Percentiles rank a stretch among this genome's conserved stretches.
Evolutionary conservation across 2,329 filamentous ascomycete genomes (phyloP).

Genomic region (Davidsoniella neocaledoniae): DNA sequence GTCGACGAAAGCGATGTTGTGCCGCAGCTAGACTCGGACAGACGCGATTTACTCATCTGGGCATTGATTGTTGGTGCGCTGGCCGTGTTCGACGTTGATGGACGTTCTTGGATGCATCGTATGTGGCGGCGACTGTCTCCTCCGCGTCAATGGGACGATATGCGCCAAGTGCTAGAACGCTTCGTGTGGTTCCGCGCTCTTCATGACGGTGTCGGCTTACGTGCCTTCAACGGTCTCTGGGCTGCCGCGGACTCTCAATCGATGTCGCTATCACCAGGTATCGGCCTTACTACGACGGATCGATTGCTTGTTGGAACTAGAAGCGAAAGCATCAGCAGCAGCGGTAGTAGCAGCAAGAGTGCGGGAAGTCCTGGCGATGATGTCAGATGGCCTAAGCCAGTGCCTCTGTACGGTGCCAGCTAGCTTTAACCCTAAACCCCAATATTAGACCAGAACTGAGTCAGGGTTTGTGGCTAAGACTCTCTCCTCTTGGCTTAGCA

Average conservation of each 20-base stretch:
- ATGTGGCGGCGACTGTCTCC: conserved; percentile 9
- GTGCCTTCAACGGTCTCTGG: conserved; percentile 6
- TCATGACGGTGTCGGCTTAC: conserved; percentile 7
- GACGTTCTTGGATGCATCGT: conserved; percentile 9
- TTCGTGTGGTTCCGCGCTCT: conserved; percentile 12
- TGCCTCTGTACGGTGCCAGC: too few species aligned
- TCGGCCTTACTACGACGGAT: too few species aligned
- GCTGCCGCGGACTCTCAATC: conserved; percentile 1
- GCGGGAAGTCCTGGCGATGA: too few species aligned
- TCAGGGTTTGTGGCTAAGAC: too few species aligned
- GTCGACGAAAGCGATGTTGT: not conserved
- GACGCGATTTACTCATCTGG: conserved; percentile 10
- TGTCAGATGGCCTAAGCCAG: too few species aligned
- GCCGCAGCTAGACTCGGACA: not conserved
- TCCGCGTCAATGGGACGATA: conserved; percentile 8
- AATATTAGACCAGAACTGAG: too few species aligned
- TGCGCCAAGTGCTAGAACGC: conserved; percentile 5
- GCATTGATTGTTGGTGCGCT: conserved; percentile 7
- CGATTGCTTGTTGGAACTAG: too few species aligned
- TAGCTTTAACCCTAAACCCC: too few species aligned
- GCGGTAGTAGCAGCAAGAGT: too few species aligned
- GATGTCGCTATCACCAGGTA: too few species aligned
- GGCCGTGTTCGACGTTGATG: conserved; percentile 10
- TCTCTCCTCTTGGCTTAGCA: too few species aligned
- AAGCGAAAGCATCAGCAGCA: too few species aligned